A percentile compares a stretch with the other conserved stretches of the same genome.
phyloP scores from a whole-genome alignment of 2,329 filamentous ascomycete genomes.

The Xylaria sp. region DNA sequence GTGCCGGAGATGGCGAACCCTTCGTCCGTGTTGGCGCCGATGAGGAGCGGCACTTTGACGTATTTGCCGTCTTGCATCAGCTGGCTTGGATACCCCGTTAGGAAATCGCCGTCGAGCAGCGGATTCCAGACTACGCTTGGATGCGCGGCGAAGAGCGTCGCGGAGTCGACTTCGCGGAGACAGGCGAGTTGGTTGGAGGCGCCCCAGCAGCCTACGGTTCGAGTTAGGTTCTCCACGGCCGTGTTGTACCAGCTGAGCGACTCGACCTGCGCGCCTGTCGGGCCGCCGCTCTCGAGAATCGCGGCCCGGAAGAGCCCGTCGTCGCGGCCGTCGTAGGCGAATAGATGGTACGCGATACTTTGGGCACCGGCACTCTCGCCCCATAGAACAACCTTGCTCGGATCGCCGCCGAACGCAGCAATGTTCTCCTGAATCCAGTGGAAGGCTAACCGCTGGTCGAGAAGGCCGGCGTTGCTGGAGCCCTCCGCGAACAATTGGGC shows the following conservation, averaged over 20 bases:
- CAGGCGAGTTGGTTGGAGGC: constrained; percentile 53
- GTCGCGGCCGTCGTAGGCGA: constrained; percentile 66
- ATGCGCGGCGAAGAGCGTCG: constrained; percentile 51
- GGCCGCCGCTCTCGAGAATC: constrained; percentile 63
- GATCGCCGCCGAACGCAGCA: constrained; percentile 61
- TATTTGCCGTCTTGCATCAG: constrained; percentile 57
- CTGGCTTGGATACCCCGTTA: constrained; percentile 60
- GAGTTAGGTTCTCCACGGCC: constrained; percentile 52
- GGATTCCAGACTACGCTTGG: constrained; percentile 56
- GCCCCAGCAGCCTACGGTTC: constrained; percentile 51
- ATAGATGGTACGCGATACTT: constrained; percentile 60
- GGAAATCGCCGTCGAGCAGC: constrained; percentile 59
- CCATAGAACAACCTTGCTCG: constrained; percentile 60
- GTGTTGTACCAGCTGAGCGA: constrained; percentile 51
- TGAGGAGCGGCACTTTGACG: constrained; percentile 57
- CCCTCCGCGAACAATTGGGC: constrained; percentile 56
- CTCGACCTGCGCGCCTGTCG: constrained; percentile 49
- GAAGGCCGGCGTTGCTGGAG: constrained; percentile 61
- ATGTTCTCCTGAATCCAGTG: constrained; percentile 67
- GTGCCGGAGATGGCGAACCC: constrained; percentile 55
- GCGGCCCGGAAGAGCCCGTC: constrained; percentile 65
- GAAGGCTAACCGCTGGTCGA: constrained; percentile 62
- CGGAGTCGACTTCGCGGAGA: constrained; percentile 50
- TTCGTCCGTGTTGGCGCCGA: constrained; percentile 63
- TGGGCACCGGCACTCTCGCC: constrained; percentile 58